These are phyloP conservation scores for Stephania yunnanensis DNA, from an alignment of 164 flowering plant species.

Conservation along the genomic window DNA sequence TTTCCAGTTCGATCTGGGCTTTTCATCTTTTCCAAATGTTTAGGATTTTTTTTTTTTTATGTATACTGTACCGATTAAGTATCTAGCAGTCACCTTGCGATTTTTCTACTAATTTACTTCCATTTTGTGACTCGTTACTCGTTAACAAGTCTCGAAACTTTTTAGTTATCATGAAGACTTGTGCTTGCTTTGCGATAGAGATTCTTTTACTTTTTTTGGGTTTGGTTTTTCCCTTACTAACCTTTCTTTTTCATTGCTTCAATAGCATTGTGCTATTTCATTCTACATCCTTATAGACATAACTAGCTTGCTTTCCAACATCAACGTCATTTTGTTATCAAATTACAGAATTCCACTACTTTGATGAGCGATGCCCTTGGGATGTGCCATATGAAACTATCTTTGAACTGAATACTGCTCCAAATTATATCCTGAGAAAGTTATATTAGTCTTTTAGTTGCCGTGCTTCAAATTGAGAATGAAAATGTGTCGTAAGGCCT, in stretches of 20 bases:
- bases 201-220: not conserved
- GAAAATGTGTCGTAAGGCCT: not conserved
- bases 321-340: not conserved
- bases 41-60: not conserved
- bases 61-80: not conserved
- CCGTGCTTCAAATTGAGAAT: no score
- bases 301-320: not conserved
- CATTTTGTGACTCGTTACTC: not conserved
- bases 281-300: not conserved
- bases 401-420: not conserved
- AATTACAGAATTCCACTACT: no score
- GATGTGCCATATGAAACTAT: not conserved
- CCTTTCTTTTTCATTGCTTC: not conserved
- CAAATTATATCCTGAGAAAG: no score
- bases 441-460: no score
- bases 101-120: not conserved
- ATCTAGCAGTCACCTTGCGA: not conserved
- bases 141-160: no score
- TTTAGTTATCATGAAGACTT: not conserved
- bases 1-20: not conserved
- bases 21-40: not conserved
- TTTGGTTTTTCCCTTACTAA: not conserved
- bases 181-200: not conserved
- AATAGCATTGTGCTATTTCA: not conserved
- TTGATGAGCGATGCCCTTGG: not conserved